Evolutionary conservation across 2,329 filamentous ascomycete genomes (phyloP), one percentile per base, ranked within the genome.

Genomic region (Pseudopyrenochaeta lycopersici): DNA sequence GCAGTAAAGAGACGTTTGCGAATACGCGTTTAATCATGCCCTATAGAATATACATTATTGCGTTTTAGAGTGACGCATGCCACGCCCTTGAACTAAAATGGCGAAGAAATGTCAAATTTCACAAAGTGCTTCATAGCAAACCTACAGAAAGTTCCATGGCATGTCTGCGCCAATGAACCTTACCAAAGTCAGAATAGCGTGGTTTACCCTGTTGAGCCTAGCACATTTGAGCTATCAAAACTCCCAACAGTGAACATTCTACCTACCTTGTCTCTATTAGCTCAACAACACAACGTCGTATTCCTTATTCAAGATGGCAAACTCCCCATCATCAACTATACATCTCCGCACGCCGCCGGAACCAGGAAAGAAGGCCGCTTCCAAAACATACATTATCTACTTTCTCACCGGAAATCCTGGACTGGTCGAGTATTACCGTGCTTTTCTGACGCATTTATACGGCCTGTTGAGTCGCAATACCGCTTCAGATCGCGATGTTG

Each of bases 361-460:
- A 23, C 54, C 64, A 0, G 59, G 58, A 3, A 57, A 60, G 27
- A 70, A 68, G 50, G 41, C 54, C 6, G 58, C 66, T 2, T 47
- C 56, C 4, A 56, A 52, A 41, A 69, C 63, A 36, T 76, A 78
- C 55, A 82, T 92, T 44, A 77, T 93, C 62, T 92, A 87, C 77
- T 89, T 91, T 74, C 81, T 94, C 35, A 85, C 88, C 23, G 90
- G 90, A 17, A 94, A 94, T 61, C 90, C 90, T 4, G 90, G 90
- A 4, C 80, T 92, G 15, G 84, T 92, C 45, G 84, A 83, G 50
- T 94, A 90, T 80, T 94, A 94, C 74, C 78, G 77, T 52, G 81
- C 84, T 32, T 94, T 92, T 73, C 79, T 92, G 10, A 78, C 78
- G 0, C 78, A 81, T 12, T 76, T 92, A 2, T 80, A 85, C 40